Base-by-base conservation (phyloP, 2,329 filamentous ascomycete genomes). In the Emmonsia crescens region DNA sequence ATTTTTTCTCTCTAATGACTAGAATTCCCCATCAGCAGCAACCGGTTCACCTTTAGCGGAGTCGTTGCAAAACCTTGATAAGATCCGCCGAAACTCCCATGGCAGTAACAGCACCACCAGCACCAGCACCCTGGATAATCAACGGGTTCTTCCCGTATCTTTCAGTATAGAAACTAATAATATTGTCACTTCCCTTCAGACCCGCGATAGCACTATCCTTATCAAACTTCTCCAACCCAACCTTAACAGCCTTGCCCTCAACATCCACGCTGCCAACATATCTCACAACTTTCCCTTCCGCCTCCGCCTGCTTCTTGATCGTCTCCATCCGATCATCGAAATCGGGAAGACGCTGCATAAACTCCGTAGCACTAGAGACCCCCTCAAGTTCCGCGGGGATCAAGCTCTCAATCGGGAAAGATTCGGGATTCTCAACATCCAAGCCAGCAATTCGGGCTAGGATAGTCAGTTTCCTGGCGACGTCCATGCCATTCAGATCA, bases 81-180 rank as follows among this genome's bases (percentile, higher is more conserved):
- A 99, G 77, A 78, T 99, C 94, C 56, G 85, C 86, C n/a, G 91
- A 91, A 55, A 99, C 93, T 63, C 94, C 94, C 93, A 97, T 97
- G 33, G 94, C 94, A 40, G 94, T 99, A 60, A 97, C 91, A 52
- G 96, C 92, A 66, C 89, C 92, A 68, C 94, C 94, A 31, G 94
- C 94, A 64, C 92, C 94, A 42, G 91, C 91, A 63, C 94, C 94
- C 79, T 97, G 93, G 65, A 99, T 85, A 72, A 96, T 96, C 65
- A 99, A 80, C 51, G 94, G 92, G 76, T 93, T 95, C 72, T 81
- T 83, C 62, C 91, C 91, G 73, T 99, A 99, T 70, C 94, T 84
- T 81, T 95, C 89, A 5, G 94, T 99, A 78, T 96, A 96, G 81
- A 99, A 96, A 80, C 88, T 96, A 73, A 99, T 96, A 74, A 99